Conservation (phyloP, 805 yeast species). For the Candida verbasci region DNA sequence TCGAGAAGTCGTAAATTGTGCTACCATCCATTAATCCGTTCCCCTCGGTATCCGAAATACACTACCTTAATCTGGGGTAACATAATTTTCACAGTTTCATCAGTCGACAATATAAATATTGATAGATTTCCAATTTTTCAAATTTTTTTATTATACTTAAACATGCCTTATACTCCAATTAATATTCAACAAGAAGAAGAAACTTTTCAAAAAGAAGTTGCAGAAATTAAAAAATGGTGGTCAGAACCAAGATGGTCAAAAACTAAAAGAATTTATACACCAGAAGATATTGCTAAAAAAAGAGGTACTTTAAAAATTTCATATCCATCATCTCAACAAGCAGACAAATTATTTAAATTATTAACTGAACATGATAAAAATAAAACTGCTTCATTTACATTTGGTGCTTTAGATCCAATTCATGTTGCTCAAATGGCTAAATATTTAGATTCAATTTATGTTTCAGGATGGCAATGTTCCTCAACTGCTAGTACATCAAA, state of each 20-base stretch:
- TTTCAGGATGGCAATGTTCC: conserved; percentile 98
- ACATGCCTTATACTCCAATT: conserved; percentile 53
- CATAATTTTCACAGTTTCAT: background rate
- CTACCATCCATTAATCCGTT: conserved; percentile 2
- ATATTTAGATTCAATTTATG: conserved; percentile 87
- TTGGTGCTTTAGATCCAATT: conserved; percentile 94
- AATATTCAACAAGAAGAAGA: conserved; percentile 59
- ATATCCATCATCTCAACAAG: conserved; percentile 74
- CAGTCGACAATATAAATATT: background rate
- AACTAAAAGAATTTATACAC: conserved; percentile 82
- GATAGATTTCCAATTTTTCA: background rate
- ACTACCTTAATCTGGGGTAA: background rate
- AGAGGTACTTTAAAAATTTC: conserved; percentile 73
- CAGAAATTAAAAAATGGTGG: conserved; percentile 87
- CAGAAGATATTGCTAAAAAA: conserved; percentile 85
- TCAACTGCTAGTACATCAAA: conserved; percentile 96
- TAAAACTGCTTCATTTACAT: conserved; percentile 79
- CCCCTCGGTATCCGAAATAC: conserved; percentile 1
- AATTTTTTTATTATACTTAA: conserved; percentile 5
- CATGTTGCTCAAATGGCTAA: conserved; percentile 97
- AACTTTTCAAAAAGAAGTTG: conserved; percentile 62
- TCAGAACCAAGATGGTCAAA: conserved; percentile 84
- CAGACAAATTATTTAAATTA: conserved; percentile 73
- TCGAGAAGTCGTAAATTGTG: too few species aligned
- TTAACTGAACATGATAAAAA: conserved; percentile 68